Evolutionary conservation across 2,329 filamentous ascomycete genomes (phyloP).

Genomic region (Fusarium succisae): DNA sequence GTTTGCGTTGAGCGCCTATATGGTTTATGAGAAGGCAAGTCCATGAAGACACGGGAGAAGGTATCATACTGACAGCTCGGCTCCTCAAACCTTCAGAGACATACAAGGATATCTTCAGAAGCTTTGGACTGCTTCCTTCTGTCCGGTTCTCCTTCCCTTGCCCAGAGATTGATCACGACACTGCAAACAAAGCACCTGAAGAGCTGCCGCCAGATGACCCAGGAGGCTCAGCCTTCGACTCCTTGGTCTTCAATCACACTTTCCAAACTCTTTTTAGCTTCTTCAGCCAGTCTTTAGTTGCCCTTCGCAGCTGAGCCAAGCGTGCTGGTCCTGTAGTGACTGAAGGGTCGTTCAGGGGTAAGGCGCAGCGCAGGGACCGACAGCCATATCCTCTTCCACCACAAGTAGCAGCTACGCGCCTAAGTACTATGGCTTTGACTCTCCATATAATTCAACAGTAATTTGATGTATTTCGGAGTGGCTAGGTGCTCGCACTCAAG

Average conservation of each 20-base stretch:
- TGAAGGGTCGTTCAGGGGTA: neutral
- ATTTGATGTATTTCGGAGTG: fast-evolving
- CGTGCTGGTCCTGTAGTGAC: neutral
- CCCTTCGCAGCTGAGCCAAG: too few relatives aligned
- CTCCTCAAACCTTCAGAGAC: neutral
- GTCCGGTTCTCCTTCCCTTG: neutral
- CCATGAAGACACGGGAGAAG: neutral
- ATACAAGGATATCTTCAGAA: neutral
- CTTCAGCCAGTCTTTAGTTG: neutral
- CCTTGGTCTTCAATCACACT: neutral
- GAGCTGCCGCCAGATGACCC: neutral
- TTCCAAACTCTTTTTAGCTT: fast-evolving
- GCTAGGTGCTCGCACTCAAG: neutral
- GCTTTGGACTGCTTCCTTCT: neutral
- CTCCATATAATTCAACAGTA: too few relatives aligned
- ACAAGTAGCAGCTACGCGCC: neutral
- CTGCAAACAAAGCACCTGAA: neutral
- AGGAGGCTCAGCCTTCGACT: too few relatives aligned
- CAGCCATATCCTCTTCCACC: neutral
- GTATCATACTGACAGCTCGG: neutral
- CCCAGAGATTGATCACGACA: neutral
- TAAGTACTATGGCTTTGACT: neutral
- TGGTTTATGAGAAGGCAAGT: neutral
- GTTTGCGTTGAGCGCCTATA: neutral
- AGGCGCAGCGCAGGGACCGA: neutral